Conservation (phyloP, 2,329 filamentous ascomycete species). For the Arthrobotrys pseudoclavata region DNA sequence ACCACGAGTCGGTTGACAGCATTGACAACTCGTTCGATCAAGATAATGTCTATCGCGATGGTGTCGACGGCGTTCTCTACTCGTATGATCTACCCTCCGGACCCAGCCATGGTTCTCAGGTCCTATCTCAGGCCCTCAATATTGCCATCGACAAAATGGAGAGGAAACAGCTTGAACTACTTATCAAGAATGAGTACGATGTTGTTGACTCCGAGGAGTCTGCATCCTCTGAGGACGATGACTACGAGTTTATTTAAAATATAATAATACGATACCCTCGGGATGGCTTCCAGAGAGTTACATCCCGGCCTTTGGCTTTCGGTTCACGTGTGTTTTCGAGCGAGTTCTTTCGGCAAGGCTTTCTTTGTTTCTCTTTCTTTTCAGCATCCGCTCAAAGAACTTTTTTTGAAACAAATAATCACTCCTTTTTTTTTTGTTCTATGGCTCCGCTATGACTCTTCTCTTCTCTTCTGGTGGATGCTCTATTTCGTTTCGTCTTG, state of each 20-base stretch:
- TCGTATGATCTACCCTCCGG: conserved; percentile 61
- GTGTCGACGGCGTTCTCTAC: conserved; percentile 62
- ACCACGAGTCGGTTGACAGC: conserved; percentile 45
- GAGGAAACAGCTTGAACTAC: conserved; percentile 62
- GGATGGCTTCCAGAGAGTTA: neutral
- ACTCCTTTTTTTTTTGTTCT: neutral
- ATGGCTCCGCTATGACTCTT: conserved; percentile 29
- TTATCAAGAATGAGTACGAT: conserved; percentile 64
- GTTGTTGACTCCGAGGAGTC: conserved; percentile 62
- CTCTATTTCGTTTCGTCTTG: conserved; percentile 23
- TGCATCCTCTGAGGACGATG: conserved; percentile 57
- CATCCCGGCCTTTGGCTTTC: neutral
- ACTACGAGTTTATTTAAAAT: conserved; percentile 59
- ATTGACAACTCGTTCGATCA: conserved; percentile 60
- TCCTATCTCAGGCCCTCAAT: conserved; percentile 61
- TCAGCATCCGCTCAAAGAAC: neutral
- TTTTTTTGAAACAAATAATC: conserved; percentile 28
- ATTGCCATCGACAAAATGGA: conserved; percentile 63
- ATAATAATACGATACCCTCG: conserved; percentile 12
- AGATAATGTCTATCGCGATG: conserved; percentile 60
- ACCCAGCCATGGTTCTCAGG: conserved; percentile 61
- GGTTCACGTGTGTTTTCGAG: conserved; percentile 28
- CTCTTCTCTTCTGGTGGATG: conserved; percentile 28
- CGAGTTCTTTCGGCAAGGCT: conserved; percentile 18
- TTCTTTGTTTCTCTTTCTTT: conserved; percentile 21